Conservation (phyloP, 176 grass and related monocot genomes). For the Coix lacrymajobi region DNA sequence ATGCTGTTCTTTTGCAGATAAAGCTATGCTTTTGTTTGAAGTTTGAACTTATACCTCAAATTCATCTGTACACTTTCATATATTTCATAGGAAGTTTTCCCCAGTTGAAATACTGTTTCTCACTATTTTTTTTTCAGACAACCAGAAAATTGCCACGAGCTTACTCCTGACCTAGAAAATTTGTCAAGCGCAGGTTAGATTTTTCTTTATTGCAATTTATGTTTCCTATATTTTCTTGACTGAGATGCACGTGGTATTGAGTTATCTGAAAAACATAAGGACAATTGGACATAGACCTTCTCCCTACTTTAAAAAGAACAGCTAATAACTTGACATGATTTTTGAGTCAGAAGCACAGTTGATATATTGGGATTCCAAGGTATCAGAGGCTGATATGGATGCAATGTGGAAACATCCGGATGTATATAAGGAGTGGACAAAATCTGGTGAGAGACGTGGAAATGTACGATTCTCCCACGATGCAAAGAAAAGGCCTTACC, state of each 20-base stretch:
- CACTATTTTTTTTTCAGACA: constrained; percentile 36
- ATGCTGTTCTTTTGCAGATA: background rate
- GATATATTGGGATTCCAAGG: constrained; percentile 83
- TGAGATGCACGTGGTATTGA: background rate
- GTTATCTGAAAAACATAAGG: background rate
- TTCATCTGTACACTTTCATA: background rate
- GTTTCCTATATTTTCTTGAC: background rate
- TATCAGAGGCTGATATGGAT: constrained; percentile 69
- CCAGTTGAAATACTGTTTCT: constrained; percentile 21
- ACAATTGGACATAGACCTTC: background rate
- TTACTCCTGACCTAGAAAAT: constrained; percentile 16
- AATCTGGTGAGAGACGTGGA: constrained; percentile 83
- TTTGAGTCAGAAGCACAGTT: constrained; percentile 55
- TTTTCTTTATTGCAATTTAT: constrained; percentile 14
- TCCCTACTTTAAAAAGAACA: background rate
- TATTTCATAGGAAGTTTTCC: background rate
- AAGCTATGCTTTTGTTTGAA: constrained; percentile 19
- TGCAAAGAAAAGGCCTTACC: constrained; percentile 82
- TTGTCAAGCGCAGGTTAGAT: constrained; percentile 52
- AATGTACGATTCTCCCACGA: constrained; percentile 86
- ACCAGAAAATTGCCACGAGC: constrained; percentile 36
- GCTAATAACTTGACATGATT: constrained; percentile 9
- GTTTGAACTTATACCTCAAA: constrained; percentile 2
- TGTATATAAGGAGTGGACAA: constrained; percentile 81
- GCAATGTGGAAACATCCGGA: constrained; percentile 79